Base-by-base conservation (phyloP, 2,329 filamentous ascomycete species). In the Ascochyta fabae region DNA sequence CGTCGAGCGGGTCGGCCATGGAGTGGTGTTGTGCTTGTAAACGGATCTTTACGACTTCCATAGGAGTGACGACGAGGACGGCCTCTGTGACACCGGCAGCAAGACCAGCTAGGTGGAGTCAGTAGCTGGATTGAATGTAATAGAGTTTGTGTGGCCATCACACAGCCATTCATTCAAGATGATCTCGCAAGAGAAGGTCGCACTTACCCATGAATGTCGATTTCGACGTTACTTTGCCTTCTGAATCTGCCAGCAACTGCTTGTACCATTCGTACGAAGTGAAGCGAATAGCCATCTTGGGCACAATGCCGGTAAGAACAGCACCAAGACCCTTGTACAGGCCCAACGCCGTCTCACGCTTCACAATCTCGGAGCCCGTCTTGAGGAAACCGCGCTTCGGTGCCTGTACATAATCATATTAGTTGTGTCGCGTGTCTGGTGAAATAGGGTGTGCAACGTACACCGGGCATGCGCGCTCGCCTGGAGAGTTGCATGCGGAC, bases 261-360 rank as follows among this genome's bases (percentile, higher is more conserved):
- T 98, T 98, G 80, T 98, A 99, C 74, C 86, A 87, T 78, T 98
- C 95, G 78, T 98, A 99, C 51, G 91, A 96, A 43, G 94, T 96
- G 80, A 99, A 99, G 35, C 95, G 91, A 75, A 98, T 99, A 59
- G 95, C 95, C 95, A 99, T 99, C 80, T 99, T 99, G 51, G 95
- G 95, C 22, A 99, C 87, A 76, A 99, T 99, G 65, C 95, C 95
- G 23, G 93, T 97, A 56, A 98, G 77, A 38, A 99, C 95, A 51
- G 95, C 95, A 59, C 95, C 95, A n/a, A 99, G 86, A 65, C 95
- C 95, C 82, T 99, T 99, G 85, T 99, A 99, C 55, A 99, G 81
- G 61, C 90, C 95, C 33, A 99, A 81, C 1, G 92, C 91, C 13
- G 95, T 97, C 81, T 99, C 95, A 70, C 90, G 88, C 74, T 86